phyloP scores from a whole-genome alignment of 495 filamentous ascomycete genomes.

The Bacidia gigantensis region DNA sequence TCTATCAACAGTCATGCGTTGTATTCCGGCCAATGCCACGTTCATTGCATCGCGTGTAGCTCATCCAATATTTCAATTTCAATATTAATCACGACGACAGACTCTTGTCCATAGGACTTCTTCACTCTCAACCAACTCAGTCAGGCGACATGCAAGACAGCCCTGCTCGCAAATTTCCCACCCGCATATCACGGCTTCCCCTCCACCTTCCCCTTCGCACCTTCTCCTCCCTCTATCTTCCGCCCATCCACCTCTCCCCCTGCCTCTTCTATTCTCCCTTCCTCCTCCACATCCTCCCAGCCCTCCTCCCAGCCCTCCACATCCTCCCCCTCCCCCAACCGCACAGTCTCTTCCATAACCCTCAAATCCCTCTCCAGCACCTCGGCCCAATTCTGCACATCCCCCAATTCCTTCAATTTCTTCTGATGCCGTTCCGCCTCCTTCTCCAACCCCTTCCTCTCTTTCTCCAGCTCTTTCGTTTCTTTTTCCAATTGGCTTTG shows the following conservation, averaged over 20 bases:
- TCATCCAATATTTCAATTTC: too few species aligned
- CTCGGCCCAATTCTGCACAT: constrained; percentile 98
- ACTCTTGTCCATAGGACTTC: too few species aligned
- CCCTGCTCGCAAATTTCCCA: too few species aligned
- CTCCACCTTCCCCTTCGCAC: background rate
- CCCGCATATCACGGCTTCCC: too few species aligned
- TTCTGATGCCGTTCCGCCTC: constrained; percentile 53
- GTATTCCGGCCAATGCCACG: too few species aligned
- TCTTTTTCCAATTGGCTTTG: constrained; percentile 52
- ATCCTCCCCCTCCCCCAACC: constrained; percentile 41
- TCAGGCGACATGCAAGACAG: too few species aligned
- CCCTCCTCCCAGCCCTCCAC: constrained; percentile 16
- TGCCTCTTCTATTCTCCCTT: background rate
- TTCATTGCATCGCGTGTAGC: too few species aligned
- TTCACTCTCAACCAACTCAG: too few species aligned
- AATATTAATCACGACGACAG: too few species aligned
- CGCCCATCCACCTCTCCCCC: too few species aligned
- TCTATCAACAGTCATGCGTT: too few species aligned
- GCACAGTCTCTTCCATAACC: constrained; percentile 74
- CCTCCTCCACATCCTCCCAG: constrained; percentile 5
- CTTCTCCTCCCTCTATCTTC: too few species aligned
- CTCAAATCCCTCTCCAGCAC: constrained; percentile 82
- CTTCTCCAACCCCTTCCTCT: constrained; percentile 57
- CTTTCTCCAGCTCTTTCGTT: constrained; percentile 51
- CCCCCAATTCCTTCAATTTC: constrained; percentile 81